A percentile compares a stretch with the other conserved stretches of the same genome.
Conservation (phyloP, 208 protist species). For the Angomonas deanei region DNA sequence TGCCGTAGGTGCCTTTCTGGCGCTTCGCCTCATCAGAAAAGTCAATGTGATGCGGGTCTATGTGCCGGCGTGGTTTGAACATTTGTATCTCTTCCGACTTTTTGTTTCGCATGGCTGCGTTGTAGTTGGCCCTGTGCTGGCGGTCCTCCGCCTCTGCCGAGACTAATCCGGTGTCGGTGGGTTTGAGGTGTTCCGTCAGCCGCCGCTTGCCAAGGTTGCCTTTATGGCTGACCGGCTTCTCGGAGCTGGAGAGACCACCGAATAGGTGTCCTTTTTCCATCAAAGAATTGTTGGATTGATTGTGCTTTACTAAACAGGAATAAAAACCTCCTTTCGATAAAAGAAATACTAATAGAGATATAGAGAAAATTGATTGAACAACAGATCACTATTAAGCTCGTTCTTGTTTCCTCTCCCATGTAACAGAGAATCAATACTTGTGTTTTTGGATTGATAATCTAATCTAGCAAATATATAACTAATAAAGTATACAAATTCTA, state of each 20-base stretch:
- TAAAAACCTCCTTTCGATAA: neutral
- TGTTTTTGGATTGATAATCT: too few relatives aligned
- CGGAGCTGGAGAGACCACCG: conserved; percentile 11
- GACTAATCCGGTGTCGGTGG: conserved; percentile 23
- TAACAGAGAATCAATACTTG: too few relatives aligned
- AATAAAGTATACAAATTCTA: neutral
- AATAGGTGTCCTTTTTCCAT: neutral
- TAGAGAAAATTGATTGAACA: too few relatives aligned
- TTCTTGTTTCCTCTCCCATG: too few relatives aligned
- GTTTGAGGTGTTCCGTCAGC: conserved; percentile 11
- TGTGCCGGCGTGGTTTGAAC: conserved; percentile 25
- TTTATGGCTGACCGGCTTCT: conserved; percentile 10
- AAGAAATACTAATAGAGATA: too few relatives aligned
- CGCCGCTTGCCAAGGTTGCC: conserved; percentile 6
- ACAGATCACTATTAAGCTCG: too few relatives aligned
- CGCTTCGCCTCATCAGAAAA: conserved; percentile 65
- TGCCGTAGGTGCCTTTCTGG: conserved; percentile 50
- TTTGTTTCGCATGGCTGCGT: conserved; percentile 5
- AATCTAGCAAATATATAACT: too few relatives aligned
- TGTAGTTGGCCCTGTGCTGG: conserved; percentile 3
- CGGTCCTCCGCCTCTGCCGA: conserved; percentile 9
- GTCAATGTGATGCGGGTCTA: conserved; percentile 51
- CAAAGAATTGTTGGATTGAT: neutral
- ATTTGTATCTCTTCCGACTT: neutral
- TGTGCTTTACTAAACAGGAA: neutral